Evolutionary conservation across 148 eudicot genomes (phyloP).

Genomic region (Polygonum aviculare): DNA sequence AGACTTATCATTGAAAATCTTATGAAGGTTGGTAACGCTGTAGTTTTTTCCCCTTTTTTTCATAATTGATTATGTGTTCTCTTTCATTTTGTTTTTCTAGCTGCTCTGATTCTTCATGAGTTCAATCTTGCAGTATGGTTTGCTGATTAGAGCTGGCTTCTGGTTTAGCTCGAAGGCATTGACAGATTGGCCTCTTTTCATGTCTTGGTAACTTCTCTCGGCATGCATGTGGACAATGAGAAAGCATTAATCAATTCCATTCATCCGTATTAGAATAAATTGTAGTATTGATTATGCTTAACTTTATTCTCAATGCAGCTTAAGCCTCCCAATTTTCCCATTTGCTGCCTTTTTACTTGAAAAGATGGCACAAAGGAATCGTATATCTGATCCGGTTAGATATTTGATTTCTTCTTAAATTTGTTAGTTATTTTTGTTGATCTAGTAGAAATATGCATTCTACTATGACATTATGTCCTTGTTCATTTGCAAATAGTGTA

Average conservation of each 20-base stretch:
- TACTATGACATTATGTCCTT: background rate
- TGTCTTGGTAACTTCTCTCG: slow-evolving; percentile 70
- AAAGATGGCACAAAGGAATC: slow-evolving; percentile 46
- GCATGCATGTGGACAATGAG: background rate
- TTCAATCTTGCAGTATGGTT: slow-evolving; percentile 69
- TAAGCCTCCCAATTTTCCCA: slow-evolving; percentile 64
- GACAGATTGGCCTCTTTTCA: slow-evolving; percentile 92
- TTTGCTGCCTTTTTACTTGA: slow-evolving; percentile 70
- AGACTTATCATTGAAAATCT: slow-evolving; percentile 94
- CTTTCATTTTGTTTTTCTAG: background rate
- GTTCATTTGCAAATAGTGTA: background rate
- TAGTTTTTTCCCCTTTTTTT: background rate
- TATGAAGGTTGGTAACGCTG: slow-evolving; percentile 63
- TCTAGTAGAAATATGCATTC: background rate
- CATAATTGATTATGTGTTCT: background rate
- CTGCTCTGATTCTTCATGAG: slow-evolving; percentile 1
- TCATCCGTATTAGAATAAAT: background rate
- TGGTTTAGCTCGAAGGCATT: slow-evolving; percentile 89
- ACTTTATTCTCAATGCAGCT: slow-evolving; percentile 35
- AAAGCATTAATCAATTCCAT: background rate
- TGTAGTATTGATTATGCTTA: background rate
- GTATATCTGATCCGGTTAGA: slow-evolving; percentile 63
- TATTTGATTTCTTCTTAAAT: background rate
- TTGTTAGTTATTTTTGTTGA: background rate
- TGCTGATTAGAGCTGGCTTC: slow-evolving; percentile 72